Percentiles rank a stretch among this genome's conserved stretches.
Evolutionary conservation across 768 basidiomycete species (phyloP).

Genomic region (Leucogyrophana mollusca): DNA sequence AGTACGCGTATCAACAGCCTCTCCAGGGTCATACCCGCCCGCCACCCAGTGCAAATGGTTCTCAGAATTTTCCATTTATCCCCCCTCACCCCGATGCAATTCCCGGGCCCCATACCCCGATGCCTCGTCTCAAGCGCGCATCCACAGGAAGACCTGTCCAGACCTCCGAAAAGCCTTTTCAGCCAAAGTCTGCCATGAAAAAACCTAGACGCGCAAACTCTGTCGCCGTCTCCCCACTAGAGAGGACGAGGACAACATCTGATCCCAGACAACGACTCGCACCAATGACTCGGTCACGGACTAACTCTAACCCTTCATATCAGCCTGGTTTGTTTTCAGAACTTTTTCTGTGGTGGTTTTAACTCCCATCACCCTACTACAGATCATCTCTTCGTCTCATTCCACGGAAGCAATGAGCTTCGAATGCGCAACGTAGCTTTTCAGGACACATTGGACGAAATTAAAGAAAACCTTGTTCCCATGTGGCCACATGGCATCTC

Average conservation of each 20-base stretch:
- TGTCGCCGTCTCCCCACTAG: slow-evolving; percentile 23
- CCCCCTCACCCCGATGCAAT: slow-evolving; percentile 21
- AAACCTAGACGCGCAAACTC: slow-evolving; percentile 32
- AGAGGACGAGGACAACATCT: slow-evolving; percentile 44
- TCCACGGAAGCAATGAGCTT: slow-evolving; percentile 65
- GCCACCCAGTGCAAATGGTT: no score
- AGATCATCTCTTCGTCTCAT: slow-evolving; percentile 76
- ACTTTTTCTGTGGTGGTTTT: slow-evolving; percentile 1
- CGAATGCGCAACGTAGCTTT: slow-evolving; percentile 43
- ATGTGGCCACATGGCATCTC: slow-evolving; percentile 69
- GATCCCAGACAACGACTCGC: slow-evolving; percentile 29
- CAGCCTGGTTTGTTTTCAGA: slow-evolving; percentile 22
- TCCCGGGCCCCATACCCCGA: slow-evolving; percentile 21
- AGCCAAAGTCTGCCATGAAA: slow-evolving; percentile 60
- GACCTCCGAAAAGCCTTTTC: slow-evolving; percentile 27
- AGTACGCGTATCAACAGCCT: no score
- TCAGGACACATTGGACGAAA: slow-evolving; percentile 57
- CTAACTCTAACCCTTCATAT: slow-evolving; percentile 35
- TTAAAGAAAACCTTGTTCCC: slow-evolving; percentile 53
- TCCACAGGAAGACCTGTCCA: slow-evolving; percentile 23
- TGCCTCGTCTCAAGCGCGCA: slow-evolving; percentile 35
- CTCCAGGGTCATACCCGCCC: no score
- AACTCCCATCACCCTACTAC: slow-evolving; percentile 8
- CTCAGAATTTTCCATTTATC: slow-evolving; percentile 18
- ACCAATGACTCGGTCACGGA: slow-evolving; percentile 32